phyloP scores from a whole-genome alignment of 2,329 filamentous ascomycete species.

The Phaeosphaeriaceae sp. region DNA sequence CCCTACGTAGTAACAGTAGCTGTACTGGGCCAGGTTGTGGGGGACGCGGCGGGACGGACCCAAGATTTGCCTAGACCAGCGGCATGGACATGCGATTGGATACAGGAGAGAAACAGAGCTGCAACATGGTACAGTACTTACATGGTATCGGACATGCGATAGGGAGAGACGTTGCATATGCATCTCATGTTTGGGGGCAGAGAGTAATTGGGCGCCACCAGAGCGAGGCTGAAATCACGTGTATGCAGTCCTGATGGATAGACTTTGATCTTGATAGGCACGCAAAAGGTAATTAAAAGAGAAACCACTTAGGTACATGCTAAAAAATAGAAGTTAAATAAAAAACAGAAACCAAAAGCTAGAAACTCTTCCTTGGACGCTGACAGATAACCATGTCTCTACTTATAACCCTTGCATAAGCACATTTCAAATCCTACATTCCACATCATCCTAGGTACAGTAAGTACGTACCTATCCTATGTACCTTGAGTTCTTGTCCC shows the following conservation, averaged over 20 bases:
- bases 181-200: background rate
- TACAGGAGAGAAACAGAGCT: background rate
- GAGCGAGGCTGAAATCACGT: no score
- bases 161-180: constrained; percentile 2
- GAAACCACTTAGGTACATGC: background rate
- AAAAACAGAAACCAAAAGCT: no score
- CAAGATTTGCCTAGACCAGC: constrained; percentile 12
- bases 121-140: no score
- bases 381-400: no score
- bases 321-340: background rate
- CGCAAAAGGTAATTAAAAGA: no score
- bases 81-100: background rate
- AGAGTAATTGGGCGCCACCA: constrained; percentile 3
- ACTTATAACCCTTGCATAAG: no score
- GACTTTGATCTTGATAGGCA: no score
- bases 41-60: constrained; percentile 17
- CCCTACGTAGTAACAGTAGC: constrained; percentile 22
- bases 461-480: no score
- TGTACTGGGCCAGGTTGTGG: constrained; percentile 11
- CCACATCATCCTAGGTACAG: no score
- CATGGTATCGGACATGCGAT: background rate
- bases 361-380: no score
- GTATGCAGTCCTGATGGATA: background rate
- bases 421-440: no score
- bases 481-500: no score